A percentile compares a stretch with the other conserved stretches of the same genome.
Evolutionary conservation across 768 basidiomycete species (phyloP).

Genomic region (Suillus brevipes): DNA sequence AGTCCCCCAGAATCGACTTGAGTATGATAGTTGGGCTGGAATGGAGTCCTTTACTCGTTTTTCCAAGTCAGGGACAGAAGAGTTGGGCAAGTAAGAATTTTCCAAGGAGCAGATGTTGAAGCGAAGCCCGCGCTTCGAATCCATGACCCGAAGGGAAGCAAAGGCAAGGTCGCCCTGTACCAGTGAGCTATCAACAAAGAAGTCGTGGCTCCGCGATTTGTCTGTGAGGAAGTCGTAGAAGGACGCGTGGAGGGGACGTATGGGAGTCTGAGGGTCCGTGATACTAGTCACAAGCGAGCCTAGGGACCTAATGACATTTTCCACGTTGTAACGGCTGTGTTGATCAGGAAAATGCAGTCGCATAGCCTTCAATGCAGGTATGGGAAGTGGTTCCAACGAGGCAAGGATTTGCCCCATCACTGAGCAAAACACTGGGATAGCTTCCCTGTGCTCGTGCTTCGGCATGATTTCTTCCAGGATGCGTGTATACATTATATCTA

Average conservation of each 20-base stretch:
- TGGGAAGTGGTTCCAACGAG: slow-evolving; percentile 7
- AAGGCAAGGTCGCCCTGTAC: slow-evolving; percentile 12
- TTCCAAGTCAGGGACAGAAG: slow-evolving; percentile 17
- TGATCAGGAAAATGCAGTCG: background rate
- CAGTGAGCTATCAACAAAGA: slow-evolving; percentile 6
- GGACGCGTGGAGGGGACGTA: slow-evolving; percentile 26
- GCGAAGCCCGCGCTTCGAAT: slow-evolving; percentile 16
- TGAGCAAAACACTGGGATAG: background rate
- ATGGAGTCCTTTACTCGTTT: slow-evolving; percentile 21
- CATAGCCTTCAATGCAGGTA: background rate
- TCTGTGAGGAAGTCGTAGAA: slow-evolving; percentile 28
- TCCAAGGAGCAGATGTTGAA: slow-evolving; percentile 14
- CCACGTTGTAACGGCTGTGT: slow-evolving; percentile 26
- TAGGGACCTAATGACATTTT: background rate
- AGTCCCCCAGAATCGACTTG: slow-evolving; percentile 33
- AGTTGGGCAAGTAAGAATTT: slow-evolving; percentile 27
- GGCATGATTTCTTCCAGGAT: background rate
- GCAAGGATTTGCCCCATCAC: slow-evolving; percentile 7
- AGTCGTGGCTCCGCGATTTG: slow-evolving; percentile 13
- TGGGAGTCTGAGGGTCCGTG: background rate
- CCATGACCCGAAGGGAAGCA: slow-evolving; percentile 29
- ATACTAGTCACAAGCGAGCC: slow-evolving; percentile 9
- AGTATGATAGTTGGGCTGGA: slow-evolving; percentile 26
- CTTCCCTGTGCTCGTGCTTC: background rate
- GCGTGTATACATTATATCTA: slow-evolving; percentile 7